These are phyloP conservation scores for Rhododendron vialii DNA, from an alignment of 148 eudicot genomes.

Conservation along the genomic window DNA sequence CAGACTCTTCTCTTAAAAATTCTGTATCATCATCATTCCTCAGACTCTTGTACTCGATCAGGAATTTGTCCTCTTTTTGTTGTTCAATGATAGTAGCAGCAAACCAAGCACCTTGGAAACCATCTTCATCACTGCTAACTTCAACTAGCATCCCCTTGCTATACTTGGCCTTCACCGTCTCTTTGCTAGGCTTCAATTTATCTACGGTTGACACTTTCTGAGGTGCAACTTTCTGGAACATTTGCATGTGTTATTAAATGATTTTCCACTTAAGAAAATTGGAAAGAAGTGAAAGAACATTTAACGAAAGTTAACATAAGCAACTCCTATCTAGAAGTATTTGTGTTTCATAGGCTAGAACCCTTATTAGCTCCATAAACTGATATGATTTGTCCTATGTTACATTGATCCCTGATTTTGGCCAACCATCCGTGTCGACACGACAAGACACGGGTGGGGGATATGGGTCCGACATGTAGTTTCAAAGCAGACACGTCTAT, in stretches of 20 bases:
- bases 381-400: neutral
- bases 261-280: neutral
- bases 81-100: slow-evolving; percentile 51
- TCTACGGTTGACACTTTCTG: slow-evolving; percentile 19
- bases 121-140: slow-evolving; percentile 84
- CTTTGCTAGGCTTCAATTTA: slow-evolving; percentile 10
- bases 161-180: slow-evolving; percentile 20
- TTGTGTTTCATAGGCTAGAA: neutral
- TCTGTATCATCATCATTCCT: slow-evolving; percentile 60
- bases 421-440: neutral
- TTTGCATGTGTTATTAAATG: neutral
- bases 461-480: neutral
- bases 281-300: neutral
- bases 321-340: neutral
- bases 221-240: slow-evolving; percentile 14
- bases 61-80: slow-evolving; percentile 34
- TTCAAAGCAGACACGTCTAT: neutral
- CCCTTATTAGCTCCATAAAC: neutral
- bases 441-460: neutral
- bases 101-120: slow-evolving; percentile 90
- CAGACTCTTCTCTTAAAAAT: slow-evolving; percentile 63
- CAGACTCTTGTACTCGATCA: slow-evolving; percentile 57
- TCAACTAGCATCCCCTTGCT: slow-evolving; percentile 54
- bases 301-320: neutral
- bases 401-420: neutral